Percentiles rank a stretch among this genome's conserved stretches.
Evolutionary conservation across 208 protist genomes (phyloP).

Genomic region (Trypanosoma avium): DNA sequence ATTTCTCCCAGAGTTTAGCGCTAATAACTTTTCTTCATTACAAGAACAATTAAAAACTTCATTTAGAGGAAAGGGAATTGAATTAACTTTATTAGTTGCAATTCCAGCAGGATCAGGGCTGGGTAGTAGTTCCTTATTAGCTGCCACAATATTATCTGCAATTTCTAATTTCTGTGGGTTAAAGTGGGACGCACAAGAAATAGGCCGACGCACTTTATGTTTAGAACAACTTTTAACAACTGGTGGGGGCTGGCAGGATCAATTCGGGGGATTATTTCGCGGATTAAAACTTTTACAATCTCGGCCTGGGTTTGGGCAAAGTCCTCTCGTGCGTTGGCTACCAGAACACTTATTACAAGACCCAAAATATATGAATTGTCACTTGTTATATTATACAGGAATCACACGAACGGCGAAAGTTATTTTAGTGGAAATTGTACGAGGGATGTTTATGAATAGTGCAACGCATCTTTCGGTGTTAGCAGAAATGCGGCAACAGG

Average conservation of each 20-base stretch:
- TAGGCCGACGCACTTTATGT: constrained; percentile 52
- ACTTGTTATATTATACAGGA: constrained; percentile 69
- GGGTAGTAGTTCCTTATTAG: constrained; percentile 67
- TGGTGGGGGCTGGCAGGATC: constrained; percentile 72
- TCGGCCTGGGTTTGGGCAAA: constrained; percentile 28
- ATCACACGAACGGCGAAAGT: constrained; percentile 46
- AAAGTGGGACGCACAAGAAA: constrained; percentile 37
- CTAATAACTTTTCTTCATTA: constrained; percentile 28
- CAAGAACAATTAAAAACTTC: constrained; percentile 31
- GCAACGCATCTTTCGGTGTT: constrained; percentile 29
- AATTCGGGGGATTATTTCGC: constrained; percentile 53
- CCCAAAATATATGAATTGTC: constrained; percentile 29
- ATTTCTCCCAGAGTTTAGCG: constrained; percentile 46
- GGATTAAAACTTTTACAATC: constrained; percentile 53
- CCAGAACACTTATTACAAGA: constrained; percentile 38
- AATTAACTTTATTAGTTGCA: constrained; percentile 49
- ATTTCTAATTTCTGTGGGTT: constrained; percentile 45
- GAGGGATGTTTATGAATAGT: constrained; percentile 43
- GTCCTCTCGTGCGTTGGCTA: constrained; percentile 43
- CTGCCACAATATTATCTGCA: constrained; percentile 43
- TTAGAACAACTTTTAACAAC: constrained; percentile 72
- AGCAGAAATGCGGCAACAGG: constrained; percentile 39
- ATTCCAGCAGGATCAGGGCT: constrained; percentile 64
- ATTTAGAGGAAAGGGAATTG: constrained; percentile 47
- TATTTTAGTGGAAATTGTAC: constrained; percentile 47